Conservation (phyloP, 805 yeast species). For the Torulaspora franciscae region DNA sequence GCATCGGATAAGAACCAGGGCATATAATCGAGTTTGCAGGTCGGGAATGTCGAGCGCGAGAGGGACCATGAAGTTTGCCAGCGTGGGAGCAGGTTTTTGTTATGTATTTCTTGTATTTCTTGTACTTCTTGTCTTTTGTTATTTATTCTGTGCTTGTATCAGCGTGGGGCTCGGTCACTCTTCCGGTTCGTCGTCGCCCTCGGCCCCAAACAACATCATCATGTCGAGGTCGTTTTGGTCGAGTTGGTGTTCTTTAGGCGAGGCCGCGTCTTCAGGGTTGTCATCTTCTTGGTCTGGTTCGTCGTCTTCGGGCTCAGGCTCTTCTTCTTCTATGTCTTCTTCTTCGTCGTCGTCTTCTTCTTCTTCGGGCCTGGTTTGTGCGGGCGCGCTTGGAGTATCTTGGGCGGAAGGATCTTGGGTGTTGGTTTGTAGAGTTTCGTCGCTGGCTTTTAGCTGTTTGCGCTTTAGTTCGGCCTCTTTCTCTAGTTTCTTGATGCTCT, state of each 20-base stretch:
- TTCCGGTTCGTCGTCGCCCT: conserved; percentile 29
- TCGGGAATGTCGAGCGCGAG: neutral
- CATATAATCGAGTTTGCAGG: too few relatives aligned
- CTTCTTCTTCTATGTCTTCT: conserved; percentile 23
- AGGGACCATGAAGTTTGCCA: too few relatives aligned
- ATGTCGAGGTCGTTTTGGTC: conserved; percentile 37
- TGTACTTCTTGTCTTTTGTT: too few relatives aligned
- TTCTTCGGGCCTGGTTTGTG: conserved; percentile 27
- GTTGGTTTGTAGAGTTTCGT: conserved; percentile 24
- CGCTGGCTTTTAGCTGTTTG: conserved; percentile 50
- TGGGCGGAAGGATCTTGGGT: conserved; percentile 22
- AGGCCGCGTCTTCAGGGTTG: conserved; percentile 11
- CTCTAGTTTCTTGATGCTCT: conserved; percentile 69
- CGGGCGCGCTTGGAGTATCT: conserved; percentile 6
- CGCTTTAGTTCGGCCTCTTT: conserved; percentile 78
- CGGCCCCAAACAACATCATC: conserved; percentile 39
- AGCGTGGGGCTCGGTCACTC: too few relatives aligned
- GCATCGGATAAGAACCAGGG: too few relatives aligned
- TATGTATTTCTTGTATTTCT: too few relatives aligned
- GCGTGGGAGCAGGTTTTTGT: too few relatives aligned
- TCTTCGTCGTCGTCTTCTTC: conserved; percentile 35
- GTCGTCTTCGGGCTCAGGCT: conserved; percentile 28
- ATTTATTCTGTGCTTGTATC: too few relatives aligned
- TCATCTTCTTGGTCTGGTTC: conserved; percentile 24
- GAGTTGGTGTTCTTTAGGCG: conserved; percentile 23